Percentiles rank a stretch among this genome's conserved stretches.
Conservation (phyloP, 345 rosid genomes). For the Eucalyptus curtisii region DNA sequence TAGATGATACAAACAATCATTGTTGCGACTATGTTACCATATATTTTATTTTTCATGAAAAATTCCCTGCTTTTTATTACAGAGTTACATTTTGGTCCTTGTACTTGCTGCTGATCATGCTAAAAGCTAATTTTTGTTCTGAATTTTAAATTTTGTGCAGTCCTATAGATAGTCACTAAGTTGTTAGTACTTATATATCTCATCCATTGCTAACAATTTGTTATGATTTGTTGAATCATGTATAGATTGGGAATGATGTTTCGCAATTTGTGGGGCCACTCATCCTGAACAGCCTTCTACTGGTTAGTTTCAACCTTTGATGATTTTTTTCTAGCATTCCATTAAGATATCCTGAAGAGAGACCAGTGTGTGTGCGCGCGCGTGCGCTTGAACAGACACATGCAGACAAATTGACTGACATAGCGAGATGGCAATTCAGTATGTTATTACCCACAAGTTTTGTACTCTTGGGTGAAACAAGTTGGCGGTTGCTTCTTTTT, state of each 20-base stretch:
- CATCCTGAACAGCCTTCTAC: slow-evolving; percentile 62
- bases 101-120: neutral
- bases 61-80: neutral
- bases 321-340: neutral
- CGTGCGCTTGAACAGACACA: neutral
- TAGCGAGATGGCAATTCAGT: neutral
- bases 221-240: neutral
- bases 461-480: neutral
- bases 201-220: neutral
- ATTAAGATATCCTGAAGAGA: neutral
- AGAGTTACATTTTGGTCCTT: neutral
- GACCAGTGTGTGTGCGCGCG: neutral
- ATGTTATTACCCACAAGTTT: neutral
- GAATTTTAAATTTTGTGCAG: neutral
- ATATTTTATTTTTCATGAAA: neutral
- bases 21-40: neutral
- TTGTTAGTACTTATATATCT: neutral
- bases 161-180: neutral
- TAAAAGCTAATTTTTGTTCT: neutral
- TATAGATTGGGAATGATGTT: slow-evolving; percentile 81
- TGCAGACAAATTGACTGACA: neutral
- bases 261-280: slow-evolving; percentile 98
- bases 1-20: neutral
- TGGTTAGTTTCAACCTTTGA: slow-evolving; percentile 26
- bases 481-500: neutral